Evolutionary conservation across 192 early-diverging fungal genomes (phyloP), one percentile per base, ranked within the genome.

Genomic region (Coemansia sp.): DNA sequence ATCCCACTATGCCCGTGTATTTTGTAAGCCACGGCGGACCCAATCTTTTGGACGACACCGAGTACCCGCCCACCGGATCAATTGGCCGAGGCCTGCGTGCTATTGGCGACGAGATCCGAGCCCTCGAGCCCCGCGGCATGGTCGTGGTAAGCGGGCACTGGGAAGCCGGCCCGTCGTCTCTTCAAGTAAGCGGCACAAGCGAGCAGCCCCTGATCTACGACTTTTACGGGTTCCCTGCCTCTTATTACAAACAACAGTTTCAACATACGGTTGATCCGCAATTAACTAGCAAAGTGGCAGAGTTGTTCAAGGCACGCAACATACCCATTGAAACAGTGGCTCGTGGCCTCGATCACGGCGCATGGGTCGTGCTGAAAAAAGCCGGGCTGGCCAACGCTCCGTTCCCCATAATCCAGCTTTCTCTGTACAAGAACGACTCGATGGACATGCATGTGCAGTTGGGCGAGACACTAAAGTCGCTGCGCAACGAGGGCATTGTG

Each of bases 111-210:
- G 65, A 82, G 24, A 73, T 87, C 12, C 50, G 15, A 3, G 50
- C 49, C 0, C 65, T 69, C 12, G 72, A 74, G 9, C 89, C 89
- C 9, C 84, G 73, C 17, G 87, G 84, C 2, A 84, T 90, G 58
- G 77, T 88, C 4, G 72, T 90, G 15, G 56, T 90, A 29, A 86
- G 83, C n/a, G 89, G 81, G 6, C 89, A 90, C 62, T 90, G 87
- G 87, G 84, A 90, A 52, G 84, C 82, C 14, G 55, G 32, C 58
- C 70, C 43, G 55, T 66, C 58, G 21, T 73, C 58, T 5, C 70
- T 83, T 10, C 84, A 66, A 56, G 73, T 83, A 62, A 84, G 69
- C 67, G 50, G 58, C 43, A 59, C 62, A 0, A 4, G 25, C 5
- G 55, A 58, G 1, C 58, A 62, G 56, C 79, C 70, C 22, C 73